Percentiles rank a stretch among this genome's conserved stretches.
Conservation (phyloP, 1,284 basidiomycete genomes). For the Microstroma glucosiphilum region DNA sequence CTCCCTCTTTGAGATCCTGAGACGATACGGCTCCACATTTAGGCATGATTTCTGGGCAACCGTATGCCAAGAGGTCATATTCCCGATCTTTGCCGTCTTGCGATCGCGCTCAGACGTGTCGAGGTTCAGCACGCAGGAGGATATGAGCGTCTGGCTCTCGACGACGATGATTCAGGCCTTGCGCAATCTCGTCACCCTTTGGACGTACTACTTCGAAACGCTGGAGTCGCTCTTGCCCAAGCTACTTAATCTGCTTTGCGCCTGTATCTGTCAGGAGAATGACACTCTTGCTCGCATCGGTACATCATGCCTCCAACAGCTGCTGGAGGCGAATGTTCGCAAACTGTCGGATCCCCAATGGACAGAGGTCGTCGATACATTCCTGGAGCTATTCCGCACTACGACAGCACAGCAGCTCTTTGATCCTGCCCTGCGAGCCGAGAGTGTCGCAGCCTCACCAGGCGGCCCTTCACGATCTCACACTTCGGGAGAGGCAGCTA, state of each 20-base stretch:
- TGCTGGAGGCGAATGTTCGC: constrained; percentile 85
- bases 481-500: not conserved
- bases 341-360: constrained; percentile 80
- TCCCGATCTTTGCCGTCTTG: constrained; percentile 96
- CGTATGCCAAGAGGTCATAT: constrained; percentile 90
- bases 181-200: constrained; percentile 88
- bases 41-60: constrained; percentile 94
- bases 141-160: constrained; percentile 98
- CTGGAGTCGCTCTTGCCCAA: constrained; percentile 85
- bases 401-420: constrained; percentile 97
- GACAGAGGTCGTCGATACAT: constrained; percentile 87
- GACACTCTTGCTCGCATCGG: constrained; percentile 97
- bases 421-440: constrained; percentile 67
- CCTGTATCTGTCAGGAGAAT: constrained; percentile 86
- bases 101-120: constrained; percentile 74
- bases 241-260: constrained; percentile 82
- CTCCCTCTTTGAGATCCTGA: constrained; percentile 88
- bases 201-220: constrained; percentile 90
- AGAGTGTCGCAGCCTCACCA: constrained; percentile 54
- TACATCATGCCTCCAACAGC: constrained; percentile 92
- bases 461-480: not conserved
- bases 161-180: constrained; percentile 99
- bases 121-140: constrained; percentile 90
- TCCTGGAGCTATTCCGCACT: constrained; percentile 89
- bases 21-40: constrained; percentile 79